Percentiles rank a stretch among this genome's conserved stretches.
Evolutionary conservation across 2,329 filamentous ascomycete genomes (phyloP).

Genomic region (Akanthomyces muscarius): DNA sequence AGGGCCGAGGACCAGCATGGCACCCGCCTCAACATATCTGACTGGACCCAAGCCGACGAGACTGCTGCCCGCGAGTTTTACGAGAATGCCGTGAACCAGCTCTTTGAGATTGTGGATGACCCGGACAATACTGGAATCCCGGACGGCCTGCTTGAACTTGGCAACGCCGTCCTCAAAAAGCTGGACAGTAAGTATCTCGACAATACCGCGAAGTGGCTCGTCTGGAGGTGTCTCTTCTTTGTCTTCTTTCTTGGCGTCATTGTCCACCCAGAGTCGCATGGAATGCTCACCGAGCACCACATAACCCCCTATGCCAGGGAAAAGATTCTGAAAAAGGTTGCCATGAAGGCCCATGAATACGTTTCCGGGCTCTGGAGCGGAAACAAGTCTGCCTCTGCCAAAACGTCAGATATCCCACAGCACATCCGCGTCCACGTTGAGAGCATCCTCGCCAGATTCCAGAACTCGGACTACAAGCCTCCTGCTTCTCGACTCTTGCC

Average conservation of each 20-base stretch:
- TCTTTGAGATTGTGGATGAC: slow-evolving; percentile 85
- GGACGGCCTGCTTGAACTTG: slow-evolving; percentile 76
- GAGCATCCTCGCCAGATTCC: slow-evolving; percentile 64
- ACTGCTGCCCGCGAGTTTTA: slow-evolving; percentile 86
- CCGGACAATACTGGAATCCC: slow-evolving; percentile 82
- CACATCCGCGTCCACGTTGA: slow-evolving; percentile 67
- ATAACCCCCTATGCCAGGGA: slow-evolving; percentile 88
- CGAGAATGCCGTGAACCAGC: slow-evolving; percentile 69
- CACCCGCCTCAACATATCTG: slow-evolving; percentile 65
- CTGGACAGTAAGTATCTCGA: slow-evolving; percentile 69
- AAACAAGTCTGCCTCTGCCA: slow-evolving; percentile 53
- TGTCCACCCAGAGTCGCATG: slow-evolving; percentile 79
- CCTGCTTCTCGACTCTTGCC: slow-evolving; percentile 59
- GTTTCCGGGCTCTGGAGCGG: slow-evolving; percentile 75
- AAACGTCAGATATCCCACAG: slow-evolving; percentile 47
- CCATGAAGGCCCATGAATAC: slow-evolving; percentile 71
- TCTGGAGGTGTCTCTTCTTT: slow-evolving; percentile 89
- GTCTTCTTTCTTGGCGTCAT: slow-evolving; percentile 80
- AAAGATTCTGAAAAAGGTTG: slow-evolving; percentile 74
- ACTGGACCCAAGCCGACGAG: slow-evolving; percentile 74
- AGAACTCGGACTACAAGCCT: slow-evolving; percentile 46
- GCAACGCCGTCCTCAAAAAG: slow-evolving; percentile 76
- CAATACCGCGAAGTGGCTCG: slow-evolving; percentile 75
- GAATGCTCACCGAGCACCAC: slow-evolving; percentile 82
- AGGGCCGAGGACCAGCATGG: slow-evolving; percentile 75